Evolutionary conservation across 305 asterid species (phyloP).

Genomic region (Plantago lanceolata): DNA sequence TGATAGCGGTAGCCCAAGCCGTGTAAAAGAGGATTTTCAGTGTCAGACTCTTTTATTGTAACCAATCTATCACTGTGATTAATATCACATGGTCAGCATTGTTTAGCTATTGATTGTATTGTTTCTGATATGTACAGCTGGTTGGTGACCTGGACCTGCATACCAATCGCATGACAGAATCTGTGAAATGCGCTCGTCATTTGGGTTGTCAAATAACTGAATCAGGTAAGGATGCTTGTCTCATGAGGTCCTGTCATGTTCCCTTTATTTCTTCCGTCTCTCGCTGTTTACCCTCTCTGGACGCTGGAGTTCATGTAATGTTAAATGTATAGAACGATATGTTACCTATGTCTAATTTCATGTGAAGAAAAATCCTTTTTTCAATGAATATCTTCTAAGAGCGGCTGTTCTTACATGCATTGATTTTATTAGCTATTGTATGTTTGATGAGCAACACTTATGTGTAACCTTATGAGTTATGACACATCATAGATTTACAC

Average conservation of each 20-base stretch:
- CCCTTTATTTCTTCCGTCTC: constrained; percentile 11
- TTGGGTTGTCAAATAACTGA: constrained; percentile 33
- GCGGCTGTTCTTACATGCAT: neutral
- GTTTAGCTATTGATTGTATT: constrained; percentile 26
- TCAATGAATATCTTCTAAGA: neutral
- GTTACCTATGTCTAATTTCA: neutral
- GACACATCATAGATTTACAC: neutral
- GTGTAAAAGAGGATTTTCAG: neutral
- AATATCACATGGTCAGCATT: constrained; percentile 12
- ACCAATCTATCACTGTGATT: neutral
- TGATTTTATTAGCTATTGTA: neutral
- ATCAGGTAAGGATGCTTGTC: constrained; percentile 39
- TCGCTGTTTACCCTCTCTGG: neutral
- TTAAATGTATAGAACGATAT: no score
- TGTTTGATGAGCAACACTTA: no score
- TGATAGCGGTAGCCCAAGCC: no score
- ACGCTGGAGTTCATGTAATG: no score
- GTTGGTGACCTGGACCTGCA: constrained; percentile 63
- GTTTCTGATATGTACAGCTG: constrained; percentile 42
- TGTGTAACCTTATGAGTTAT: neutral
- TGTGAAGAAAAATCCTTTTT: neutral
- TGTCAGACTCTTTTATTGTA: neutral
- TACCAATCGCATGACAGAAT: constrained; percentile 40
- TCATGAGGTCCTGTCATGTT: constrained; percentile 24
- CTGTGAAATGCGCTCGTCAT: constrained; percentile 40